Conservation (phyloP, 2,329 filamentous ascomycete species). For the Tolypocladium album region DNA sequence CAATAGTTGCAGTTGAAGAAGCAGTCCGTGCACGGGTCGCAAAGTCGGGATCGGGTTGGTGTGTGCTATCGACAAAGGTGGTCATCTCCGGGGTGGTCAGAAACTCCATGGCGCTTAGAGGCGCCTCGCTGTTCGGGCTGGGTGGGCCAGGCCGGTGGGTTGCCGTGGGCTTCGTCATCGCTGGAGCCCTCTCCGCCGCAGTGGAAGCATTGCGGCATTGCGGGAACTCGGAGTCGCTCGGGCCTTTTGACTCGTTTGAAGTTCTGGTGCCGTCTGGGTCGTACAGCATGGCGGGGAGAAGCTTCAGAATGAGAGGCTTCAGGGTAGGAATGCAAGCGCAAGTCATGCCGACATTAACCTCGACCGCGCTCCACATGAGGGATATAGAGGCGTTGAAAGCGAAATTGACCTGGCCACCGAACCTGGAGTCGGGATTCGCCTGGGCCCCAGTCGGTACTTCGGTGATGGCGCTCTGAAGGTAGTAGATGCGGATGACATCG, state of each 20-base stretch:
- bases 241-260: slow-evolving; percentile 13
- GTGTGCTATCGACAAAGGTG: background rate
- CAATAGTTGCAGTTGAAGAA: slow-evolving; percentile 23
- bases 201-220: slow-evolving; percentile 8
- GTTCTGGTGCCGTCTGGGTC: slow-evolving; percentile 34
- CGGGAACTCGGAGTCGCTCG: slow-evolving; percentile 17
- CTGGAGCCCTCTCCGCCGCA: background rate
- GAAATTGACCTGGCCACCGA: slow-evolving; percentile 43
- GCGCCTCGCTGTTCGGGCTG: slow-evolving; percentile 13
- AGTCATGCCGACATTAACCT: slow-evolving; percentile 83
- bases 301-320: slow-evolving; percentile 68
- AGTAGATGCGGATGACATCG: slow-evolving; percentile 82
- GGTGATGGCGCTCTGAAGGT: slow-evolving; percentile 63
- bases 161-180: background rate
- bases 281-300: slow-evolving; percentile 46
- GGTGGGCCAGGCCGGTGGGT: slow-evolving; percentile 4
- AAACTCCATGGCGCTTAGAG: slow-evolving; percentile 32
- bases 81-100: slow-evolving; percentile 30
- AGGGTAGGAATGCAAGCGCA: slow-evolving; percentile 88
- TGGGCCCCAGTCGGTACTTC: slow-evolving; percentile 25
- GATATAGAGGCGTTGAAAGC: slow-evolving; percentile 71
- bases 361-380: slow-evolving; percentile 89
- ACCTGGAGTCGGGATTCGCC: slow-evolving; percentile 28
- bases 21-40: slow-evolving; percentile 15
- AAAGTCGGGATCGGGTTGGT: background rate